Evolutionary conservation across 1,284 basidiomycete species (phyloP).

Genomic region (Trametes hirsuta): DNA sequence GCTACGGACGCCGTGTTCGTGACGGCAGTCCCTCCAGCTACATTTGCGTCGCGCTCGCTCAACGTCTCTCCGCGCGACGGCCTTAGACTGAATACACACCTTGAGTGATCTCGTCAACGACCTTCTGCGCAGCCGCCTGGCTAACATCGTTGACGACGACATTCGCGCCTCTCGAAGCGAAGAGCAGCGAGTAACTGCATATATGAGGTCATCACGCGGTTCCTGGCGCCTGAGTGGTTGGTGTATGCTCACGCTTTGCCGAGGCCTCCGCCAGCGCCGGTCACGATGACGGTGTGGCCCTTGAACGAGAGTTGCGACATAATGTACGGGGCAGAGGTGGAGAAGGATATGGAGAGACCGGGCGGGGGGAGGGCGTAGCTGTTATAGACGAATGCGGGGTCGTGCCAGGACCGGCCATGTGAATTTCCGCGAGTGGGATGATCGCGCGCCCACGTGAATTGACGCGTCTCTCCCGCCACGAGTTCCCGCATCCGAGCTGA

Average conservation of each 20-base stretch:
- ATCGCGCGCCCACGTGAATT: slow-evolving; percentile 25
- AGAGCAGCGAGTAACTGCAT: slow-evolving; percentile 85
- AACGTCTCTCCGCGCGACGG: background rate
- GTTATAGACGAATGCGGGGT: slow-evolving; percentile 17
- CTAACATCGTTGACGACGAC: slow-evolving; percentile 97
- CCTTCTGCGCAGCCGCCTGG: slow-evolving; percentile 86
- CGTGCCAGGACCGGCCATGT: slow-evolving; percentile 17
- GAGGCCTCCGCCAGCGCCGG: slow-evolving; percentile 95
- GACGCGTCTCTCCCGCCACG: slow-evolving; percentile 11
- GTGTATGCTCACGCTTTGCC: slow-evolving; percentile 71
- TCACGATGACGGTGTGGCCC: slow-evolving; percentile 92
- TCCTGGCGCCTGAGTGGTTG: background rate
- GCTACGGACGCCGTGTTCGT: slow-evolving; percentile 89
- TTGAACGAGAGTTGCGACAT: slow-evolving; percentile 80
- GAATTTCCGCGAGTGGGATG: slow-evolving; percentile 15
- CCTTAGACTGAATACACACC: slow-evolving; percentile 50
- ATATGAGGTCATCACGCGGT: slow-evolving; percentile 15
- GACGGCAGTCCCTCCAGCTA: slow-evolving; percentile 87
- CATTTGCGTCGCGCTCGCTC: background rate
- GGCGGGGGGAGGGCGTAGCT: background rate
- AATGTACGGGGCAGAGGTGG: slow-evolving; percentile 2
- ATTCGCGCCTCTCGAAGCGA: slow-evolving; percentile 90
- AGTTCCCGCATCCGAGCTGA: background rate
- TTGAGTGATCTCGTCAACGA: slow-evolving; percentile 88
- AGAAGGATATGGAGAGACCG: background rate